A percentile compares a stretch with the other conserved stretches of the same genome.
phyloP scores from a whole-genome alignment of 140 eudicot species.

The Stevia rebaudiana region DNA sequence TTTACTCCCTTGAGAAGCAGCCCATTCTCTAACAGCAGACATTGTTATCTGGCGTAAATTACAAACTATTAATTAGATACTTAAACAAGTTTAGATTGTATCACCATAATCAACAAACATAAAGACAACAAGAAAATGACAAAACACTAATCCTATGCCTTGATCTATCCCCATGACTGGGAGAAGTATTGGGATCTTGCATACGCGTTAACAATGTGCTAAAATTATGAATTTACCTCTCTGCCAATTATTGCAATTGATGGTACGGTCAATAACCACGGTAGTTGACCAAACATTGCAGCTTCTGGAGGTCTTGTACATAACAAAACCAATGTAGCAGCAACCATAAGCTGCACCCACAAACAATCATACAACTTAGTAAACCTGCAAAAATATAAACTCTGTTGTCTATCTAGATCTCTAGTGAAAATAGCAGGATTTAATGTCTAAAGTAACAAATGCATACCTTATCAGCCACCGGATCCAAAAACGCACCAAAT shows the following conservation, averaged over 20 bases:
- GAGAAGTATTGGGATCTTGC: slow-evolving; percentile 6
- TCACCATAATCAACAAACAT: slow-evolving; percentile 5
- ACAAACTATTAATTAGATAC: neutral
- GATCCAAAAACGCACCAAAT: slow-evolving; percentile 97
- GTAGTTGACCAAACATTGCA: slow-evolving; percentile 63
- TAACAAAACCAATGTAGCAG: slow-evolving; percentile 81
- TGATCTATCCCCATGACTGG: neutral
- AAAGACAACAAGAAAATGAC: slow-evolving; percentile 9
- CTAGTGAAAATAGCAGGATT: neutral
- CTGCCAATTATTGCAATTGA: slow-evolving; percentile 90
- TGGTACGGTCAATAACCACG: slow-evolving; percentile 88
- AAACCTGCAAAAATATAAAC: slow-evolving; percentile 5
- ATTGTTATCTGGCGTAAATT: slow-evolving; percentile 64
- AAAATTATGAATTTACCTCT: slow-evolving; percentile 53
- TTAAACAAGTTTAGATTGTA: neutral
- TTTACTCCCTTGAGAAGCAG: slow-evolving; percentile 86
- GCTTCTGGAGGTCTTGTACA: slow-evolving; percentile 86
- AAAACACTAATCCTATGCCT: neutral
- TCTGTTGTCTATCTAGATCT: neutral
- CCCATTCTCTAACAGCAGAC: slow-evolving; percentile 99
- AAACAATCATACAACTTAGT: slow-evolving; percentile 14
- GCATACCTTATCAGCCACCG: slow-evolving; percentile 95
- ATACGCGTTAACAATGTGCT: slow-evolving; percentile 12
- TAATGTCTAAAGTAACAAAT: neutral
- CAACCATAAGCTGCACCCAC: slow-evolving; percentile 88